Base-by-base conservation (phyloP, 164 flowering plant species). In the Berberis thunbergii region DNA sequence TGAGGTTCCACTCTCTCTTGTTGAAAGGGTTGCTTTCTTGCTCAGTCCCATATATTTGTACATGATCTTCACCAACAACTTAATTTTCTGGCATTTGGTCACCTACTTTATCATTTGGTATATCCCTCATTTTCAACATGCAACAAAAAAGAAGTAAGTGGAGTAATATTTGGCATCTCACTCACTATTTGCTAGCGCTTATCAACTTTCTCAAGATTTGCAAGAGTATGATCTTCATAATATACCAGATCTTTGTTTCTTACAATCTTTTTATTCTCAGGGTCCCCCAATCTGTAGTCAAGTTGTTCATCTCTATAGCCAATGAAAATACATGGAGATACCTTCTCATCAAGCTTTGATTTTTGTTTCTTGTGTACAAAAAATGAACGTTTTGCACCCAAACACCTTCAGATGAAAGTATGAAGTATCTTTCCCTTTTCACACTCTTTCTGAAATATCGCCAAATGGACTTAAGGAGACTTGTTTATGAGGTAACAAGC, bases 221-320 rank as follows among this genome's bases (percentile, higher is more conserved):
- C 41, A 60, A 45, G 2, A n/a, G 39, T n/a, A 13, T 60, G 48
- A 13, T 44, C 50, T 43, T 60, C 62, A 40, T 12, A 12, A 26
- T 44, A 60, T 2, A 44, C 49, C 62, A 60, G 50, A 11, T 60
- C 62, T 44, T 40, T 44, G 6, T 45, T 58, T n/a, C n/a, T n/a
- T n/a, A n/a, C n/a, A n/a, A n/a, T n/a, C n/a, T n/a, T n/a, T n/a
- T n/a, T n/a, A n/a, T n/a, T n/a, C n/a, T n/a, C n/a, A n/a, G n/a
- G n/a, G n/a, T n/a, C n/a, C n/a, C n/a, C n/a, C n/a, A n/a, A n/a
- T n/a, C n/a, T n/a, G n/a, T n/a, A n/a, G n/a, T n/a, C n/a, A n/a
- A n/a, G n/a, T n/a, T n/a, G n/a, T n/a, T n/a, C n/a, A n/a, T n/a
- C n/a, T n/a, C n/a, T n/a, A n/a, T n/a, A n/a, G n/a, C n/a, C n/a